phyloP scores from a whole-genome alignment of 352 stramenopile genomes.

The Phytophthora aleatoria region DNA sequence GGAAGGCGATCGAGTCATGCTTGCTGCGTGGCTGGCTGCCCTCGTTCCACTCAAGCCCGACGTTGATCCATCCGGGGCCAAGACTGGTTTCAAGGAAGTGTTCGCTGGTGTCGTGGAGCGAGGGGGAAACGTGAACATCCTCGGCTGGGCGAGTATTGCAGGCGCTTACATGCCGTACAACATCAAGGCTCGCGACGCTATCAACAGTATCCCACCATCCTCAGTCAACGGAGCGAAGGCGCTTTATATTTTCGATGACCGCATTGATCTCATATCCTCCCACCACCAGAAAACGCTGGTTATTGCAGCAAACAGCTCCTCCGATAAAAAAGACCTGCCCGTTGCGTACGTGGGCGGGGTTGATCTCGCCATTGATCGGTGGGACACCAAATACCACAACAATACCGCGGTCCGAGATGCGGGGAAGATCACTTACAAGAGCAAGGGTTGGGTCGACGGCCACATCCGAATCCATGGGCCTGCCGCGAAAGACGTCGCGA shows the following conservation, averaged over 20 bases:
- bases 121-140: constrained; percentile 43
- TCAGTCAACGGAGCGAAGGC: constrained; percentile 18
- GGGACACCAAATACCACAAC: constrained; percentile 64
- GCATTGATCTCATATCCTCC: constrained; percentile 31
- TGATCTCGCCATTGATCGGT: constrained; percentile 55
- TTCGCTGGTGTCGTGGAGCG: constrained; percentile 35
- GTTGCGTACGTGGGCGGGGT: constrained; percentile 55
- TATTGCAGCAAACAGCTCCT: constrained; percentile 20
- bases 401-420: constrained; percentile 35
- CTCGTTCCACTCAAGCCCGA: constrained; percentile 47
- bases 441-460: constrained; percentile 55
- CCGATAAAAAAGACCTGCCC: constrained; percentile 11
- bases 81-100: constrained; percentile 38
- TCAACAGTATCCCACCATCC: constrained; percentile 38
- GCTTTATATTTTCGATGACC: constrained; percentile 56
- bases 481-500: constrained; percentile 47
- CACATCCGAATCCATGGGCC: constrained; percentile 49
- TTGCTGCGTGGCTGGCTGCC: constrained; percentile 49
- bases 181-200: constrained; percentile 36
- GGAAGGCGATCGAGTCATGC: constrained; percentile 31
- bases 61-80: constrained; percentile 15
- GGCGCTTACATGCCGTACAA: constrained; percentile 20
- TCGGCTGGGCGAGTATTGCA: constrained; percentile 57
- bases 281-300: constrained; percentile 63
- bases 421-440: constrained; percentile 24